phyloP scores from a whole-genome alignment of 2,329 filamentous ascomycete species.

The Calonectria pseudoturangicola region DNA sequence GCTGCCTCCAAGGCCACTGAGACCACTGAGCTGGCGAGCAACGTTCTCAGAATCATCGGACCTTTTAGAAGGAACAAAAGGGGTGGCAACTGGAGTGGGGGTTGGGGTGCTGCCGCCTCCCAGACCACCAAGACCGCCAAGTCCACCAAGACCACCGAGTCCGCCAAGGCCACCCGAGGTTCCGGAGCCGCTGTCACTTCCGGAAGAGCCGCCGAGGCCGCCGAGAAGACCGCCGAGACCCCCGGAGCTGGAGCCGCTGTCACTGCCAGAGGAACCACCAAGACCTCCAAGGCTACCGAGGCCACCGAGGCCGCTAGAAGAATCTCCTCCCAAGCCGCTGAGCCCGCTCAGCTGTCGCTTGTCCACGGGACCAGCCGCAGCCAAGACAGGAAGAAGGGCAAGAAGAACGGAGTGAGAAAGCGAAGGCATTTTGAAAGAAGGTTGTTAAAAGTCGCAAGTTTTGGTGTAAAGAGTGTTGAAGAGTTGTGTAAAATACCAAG shows the following conservation, averaged over 20 bases:
- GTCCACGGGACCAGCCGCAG: constrained; percentile 49
- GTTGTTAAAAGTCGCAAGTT: neutral
- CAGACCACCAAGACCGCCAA: neutral
- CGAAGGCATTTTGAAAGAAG: constrained; percentile 43
- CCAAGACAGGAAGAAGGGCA: constrained; percentile 49
- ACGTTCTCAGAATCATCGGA: neutral
- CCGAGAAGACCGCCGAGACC: neutral
- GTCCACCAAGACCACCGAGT: neutral
- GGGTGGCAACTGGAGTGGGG: neutral
- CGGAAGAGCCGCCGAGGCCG: neutral
- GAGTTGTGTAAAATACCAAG: neutral
- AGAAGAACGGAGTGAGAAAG: constrained; percentile 42
- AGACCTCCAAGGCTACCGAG: constrained; percentile 12
- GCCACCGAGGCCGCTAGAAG: neutral
- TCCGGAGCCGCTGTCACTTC: neutral
- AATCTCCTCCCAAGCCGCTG: constrained; percentile 34
- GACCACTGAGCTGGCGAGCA: neutral
- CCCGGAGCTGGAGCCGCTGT: neutral
- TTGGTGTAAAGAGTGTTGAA: neutral
- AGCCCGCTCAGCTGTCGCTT: neutral
- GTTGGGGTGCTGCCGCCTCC: neutral
- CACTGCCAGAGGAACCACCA: neutral
- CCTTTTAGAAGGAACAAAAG: neutral
- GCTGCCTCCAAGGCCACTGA: neutral
- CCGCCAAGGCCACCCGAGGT: neutral